Evolutionary conservation across 192 early-diverging fungal species (phyloP).

Genomic region (Dimargaris xerosporica): DNA sequence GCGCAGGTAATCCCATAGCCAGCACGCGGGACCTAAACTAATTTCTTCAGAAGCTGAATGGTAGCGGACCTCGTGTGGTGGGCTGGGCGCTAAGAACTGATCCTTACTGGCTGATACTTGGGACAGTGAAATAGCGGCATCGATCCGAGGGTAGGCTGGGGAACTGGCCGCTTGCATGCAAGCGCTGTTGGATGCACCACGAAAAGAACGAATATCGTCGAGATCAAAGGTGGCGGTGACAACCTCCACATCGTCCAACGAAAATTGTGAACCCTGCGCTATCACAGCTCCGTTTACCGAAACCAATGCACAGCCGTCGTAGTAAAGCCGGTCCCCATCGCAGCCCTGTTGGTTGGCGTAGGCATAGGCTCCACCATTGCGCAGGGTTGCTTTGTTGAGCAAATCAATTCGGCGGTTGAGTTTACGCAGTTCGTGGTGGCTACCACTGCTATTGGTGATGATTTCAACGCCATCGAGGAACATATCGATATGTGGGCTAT

Average conservation of each 20-base stretch:
- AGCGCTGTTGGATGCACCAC: slow-evolving; percentile 53
- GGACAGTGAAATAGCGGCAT: slow-evolving; percentile 39
- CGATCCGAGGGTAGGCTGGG: slow-evolving; percentile 47
- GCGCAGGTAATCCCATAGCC: slow-evolving; percentile 98
- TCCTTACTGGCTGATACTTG: slow-evolving; percentile 15
- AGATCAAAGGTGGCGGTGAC: slow-evolving; percentile 82
- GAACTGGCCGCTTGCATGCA: slow-evolving; percentile 61
- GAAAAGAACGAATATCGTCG: slow-evolving; percentile 68
- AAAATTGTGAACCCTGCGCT: slow-evolving; percentile 85
- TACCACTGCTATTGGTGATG: slow-evolving; percentile 87
- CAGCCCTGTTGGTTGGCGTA: slow-evolving; percentile 97
- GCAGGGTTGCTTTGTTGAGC: slow-evolving; percentile 76
- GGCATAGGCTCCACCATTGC: slow-evolving; percentile 88
- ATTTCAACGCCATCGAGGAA: slow-evolving; percentile 93
- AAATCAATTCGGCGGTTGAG: slow-evolving; percentile 72
- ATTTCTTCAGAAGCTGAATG: slow-evolving; percentile 85
- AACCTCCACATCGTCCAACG: slow-evolving; percentile 87
- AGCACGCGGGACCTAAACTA: slow-evolving; percentile 87
- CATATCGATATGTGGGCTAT: slow-evolving; percentile 88
- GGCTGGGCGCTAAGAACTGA: slow-evolving; percentile 27
- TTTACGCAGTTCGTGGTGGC: slow-evolving; percentile 94
- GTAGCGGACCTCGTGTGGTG: slow-evolving; percentile 30
- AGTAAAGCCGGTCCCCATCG: slow-evolving; percentile 96
- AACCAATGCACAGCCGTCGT: slow-evolving; percentile 87
- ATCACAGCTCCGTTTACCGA: slow-evolving; percentile 77